These are phyloP conservation scores for Boletus coccyginus DNA, from an alignment of 768 basidiomycete species.

Conservation along the genomic window DNA sequence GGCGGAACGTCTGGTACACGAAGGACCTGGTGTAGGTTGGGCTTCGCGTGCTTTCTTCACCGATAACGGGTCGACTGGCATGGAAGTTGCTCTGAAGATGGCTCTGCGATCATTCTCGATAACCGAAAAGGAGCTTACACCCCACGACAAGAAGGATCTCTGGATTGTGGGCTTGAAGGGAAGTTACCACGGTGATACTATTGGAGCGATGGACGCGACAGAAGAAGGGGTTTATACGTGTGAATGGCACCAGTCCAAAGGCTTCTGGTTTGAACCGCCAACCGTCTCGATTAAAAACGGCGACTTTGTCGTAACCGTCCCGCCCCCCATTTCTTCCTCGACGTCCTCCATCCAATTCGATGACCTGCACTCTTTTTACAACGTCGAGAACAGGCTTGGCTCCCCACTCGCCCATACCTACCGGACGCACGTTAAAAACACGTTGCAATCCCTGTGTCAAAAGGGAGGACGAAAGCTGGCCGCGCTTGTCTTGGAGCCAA, in stretches of 20 bases:
- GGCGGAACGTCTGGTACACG: slow-evolving; percentile 69
- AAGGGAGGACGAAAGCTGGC: slow-evolving; percentile 48
- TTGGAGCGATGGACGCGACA: slow-evolving; percentile 95
- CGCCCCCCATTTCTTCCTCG: slow-evolving; percentile 42
- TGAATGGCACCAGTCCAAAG: slow-evolving; percentile 93
- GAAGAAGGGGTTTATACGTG: slow-evolving; percentile 91
- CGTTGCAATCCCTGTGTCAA: slow-evolving; percentile 46
- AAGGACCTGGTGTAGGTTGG: slow-evolving; percentile 88
- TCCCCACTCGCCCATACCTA: slow-evolving; percentile 66
- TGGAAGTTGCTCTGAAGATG: slow-evolving; percentile 99
- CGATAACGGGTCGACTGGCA: slow-evolving; percentile 93
- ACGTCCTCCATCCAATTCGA: slow-evolving; percentile 23
- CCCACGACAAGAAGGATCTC: slow-evolving; percentile 45
- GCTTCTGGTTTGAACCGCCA: slow-evolving; percentile 92
- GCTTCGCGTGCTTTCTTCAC: slow-evolving; percentile 89
- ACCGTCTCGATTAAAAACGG: slow-evolving; percentile 69
- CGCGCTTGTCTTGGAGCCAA: slow-evolving; percentile 85
- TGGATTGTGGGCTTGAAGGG: slow-evolving; percentile 86
- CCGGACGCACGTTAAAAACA: slow-evolving; percentile 49
- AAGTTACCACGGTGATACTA: slow-evolving; percentile 97
- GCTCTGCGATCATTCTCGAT: slow-evolving; percentile 69
- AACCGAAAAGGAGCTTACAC: slow-evolving; percentile 34
- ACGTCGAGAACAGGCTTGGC: slow-evolving; percentile 58
- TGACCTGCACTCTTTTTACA: slow-evolving; percentile 63
- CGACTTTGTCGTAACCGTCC: slow-evolving; percentile 49